Conservation (phyloP, 768 basidiomycete species). For the Serendipita sp. region DNA sequence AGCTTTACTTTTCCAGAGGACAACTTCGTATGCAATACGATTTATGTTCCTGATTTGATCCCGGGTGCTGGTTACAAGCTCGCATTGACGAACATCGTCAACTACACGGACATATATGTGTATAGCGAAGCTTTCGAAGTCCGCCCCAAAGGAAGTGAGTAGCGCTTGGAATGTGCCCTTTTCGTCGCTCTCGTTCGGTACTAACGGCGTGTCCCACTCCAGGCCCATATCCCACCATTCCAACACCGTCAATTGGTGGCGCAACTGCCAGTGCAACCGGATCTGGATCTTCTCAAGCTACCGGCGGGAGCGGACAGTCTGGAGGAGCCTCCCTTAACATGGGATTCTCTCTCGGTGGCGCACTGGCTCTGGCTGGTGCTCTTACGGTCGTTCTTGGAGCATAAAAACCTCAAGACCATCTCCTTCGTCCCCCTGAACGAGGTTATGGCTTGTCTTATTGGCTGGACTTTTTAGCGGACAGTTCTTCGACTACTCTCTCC, state of each 20-base stretch:
- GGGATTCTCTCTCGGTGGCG: neutral
- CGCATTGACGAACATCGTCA: slow-evolving; percentile 4
- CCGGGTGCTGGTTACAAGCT: neutral
- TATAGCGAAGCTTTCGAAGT: neutral
- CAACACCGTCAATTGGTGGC: neutral
- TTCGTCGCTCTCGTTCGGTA: neutral
- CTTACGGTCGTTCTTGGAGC: neutral
- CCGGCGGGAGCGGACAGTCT: neutral
- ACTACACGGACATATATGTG: neutral
- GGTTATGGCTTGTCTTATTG: neutral
- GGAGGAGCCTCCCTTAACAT: neutral
- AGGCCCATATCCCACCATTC: neutral
- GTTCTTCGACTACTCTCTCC: neutral
- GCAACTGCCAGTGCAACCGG: neutral
- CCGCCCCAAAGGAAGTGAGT: neutral
- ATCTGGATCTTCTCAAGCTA: neutral
- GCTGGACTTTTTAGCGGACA: neutral
- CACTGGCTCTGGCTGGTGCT: neutral
- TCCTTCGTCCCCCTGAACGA: neutral
- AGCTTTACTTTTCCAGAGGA: neutral
- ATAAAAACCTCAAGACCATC: neutral
- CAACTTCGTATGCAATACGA: neutral
- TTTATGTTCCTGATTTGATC: neutral
- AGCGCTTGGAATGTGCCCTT: neutral
- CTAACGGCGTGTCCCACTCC: neutral